Evolutionary conservation across 2,329 filamentous ascomycete species (phyloP).

Genomic region (Colletotrichum falcatum): DNA sequence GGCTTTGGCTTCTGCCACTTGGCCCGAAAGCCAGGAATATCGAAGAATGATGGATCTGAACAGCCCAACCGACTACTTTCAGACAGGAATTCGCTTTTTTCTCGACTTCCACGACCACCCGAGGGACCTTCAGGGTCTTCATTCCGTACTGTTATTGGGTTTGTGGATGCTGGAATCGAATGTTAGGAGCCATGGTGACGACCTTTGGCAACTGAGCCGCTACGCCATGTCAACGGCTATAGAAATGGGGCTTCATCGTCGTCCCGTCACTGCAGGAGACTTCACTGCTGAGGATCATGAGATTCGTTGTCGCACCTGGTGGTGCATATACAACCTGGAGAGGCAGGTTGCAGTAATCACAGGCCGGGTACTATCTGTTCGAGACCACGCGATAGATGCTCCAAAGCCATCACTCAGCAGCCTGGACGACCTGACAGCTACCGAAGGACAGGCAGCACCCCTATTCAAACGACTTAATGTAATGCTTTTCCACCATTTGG

Average conservation of each 20-base stretch:
- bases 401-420: slow-evolving; percentile 31
- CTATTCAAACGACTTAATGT: slow-evolving; percentile 39
- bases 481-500: slow-evolving; percentile 37
- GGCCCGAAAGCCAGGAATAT: slow-evolving; percentile 37
- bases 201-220: slow-evolving; percentile 46
- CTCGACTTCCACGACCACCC: slow-evolving; percentile 41
- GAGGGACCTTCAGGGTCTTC: slow-evolving; percentile 42
- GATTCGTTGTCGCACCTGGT: slow-evolving; percentile 44
- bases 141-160: slow-evolving; percentile 43
- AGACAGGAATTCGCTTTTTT: slow-evolving; percentile 44
- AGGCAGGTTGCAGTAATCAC: slow-evolving; percentile 44
- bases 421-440: slow-evolving; percentile 38
- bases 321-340: slow-evolving; percentile 44
- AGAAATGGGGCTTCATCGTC: slow-evolving; percentile 45
- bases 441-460: slow-evolving; percentile 35
- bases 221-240: slow-evolving; percentile 46
- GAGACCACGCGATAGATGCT: slow-evolving; percentile 45
- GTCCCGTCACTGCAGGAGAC: slow-evolving; percentile 39
- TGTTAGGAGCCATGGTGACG: slow-evolving; percentile 38
- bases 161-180: slow-evolving; percentile 46
- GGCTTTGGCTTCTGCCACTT: slow-evolving; percentile 41
- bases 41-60: slow-evolving; percentile 44
- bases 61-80: slow-evolving; percentile 42
- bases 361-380: slow-evolving; percentile 44
- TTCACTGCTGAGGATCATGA: slow-evolving; percentile 44